phyloP scores from a whole-genome alignment of 345 rosid species.

The Pseudoturritis turrita region DNA sequence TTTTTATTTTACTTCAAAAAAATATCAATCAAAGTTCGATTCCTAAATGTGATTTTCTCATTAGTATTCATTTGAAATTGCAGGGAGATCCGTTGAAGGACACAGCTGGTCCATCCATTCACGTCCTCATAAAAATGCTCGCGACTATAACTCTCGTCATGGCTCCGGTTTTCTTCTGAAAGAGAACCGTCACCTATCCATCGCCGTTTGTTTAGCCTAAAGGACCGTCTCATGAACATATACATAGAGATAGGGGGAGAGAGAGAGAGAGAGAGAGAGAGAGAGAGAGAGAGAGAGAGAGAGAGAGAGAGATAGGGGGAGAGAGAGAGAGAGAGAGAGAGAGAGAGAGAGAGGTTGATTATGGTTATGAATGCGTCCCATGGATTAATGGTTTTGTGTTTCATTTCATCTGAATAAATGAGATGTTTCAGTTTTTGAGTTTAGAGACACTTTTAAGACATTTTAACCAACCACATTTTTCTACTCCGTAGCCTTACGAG shows the following conservation, averaged over 20 bases:
- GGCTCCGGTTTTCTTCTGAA: slow-evolving; percentile 84
- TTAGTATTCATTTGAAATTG: slow-evolving; percentile 13
- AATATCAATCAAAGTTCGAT: not conserved
- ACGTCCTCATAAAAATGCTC: slow-evolving; percentile 75
- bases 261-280: no score
- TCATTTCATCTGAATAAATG: slow-evolving; percentile 23
- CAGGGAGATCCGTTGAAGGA: slow-evolving; percentile 99
- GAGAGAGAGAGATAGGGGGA: no score
- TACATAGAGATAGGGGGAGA: slow-evolving; percentile 21
- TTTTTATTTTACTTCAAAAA: not conserved
- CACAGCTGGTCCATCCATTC: slow-evolving; percentile 95
- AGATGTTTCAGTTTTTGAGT: slow-evolving; percentile 21
- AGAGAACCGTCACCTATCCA: not conserved
- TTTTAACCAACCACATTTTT: slow-evolving; percentile 17
- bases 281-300: no score
- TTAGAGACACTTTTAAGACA: slow-evolving; percentile 16
- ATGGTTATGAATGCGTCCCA: slow-evolving; percentile 8
- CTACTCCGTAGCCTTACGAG: slow-evolving; percentile 34
- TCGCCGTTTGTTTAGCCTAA: not conserved
- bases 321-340: no score
- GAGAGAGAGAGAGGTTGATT: not conserved
- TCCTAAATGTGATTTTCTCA: not conserved
- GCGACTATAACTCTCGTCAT: slow-evolving; percentile 94
- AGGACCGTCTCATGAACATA: slow-evolving; percentile 27
- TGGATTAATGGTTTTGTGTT: slow-evolving; percentile 26